Base-by-base conservation (phyloP, 768 basidiomycete species). In the Saitozyma podzolica region DNA sequence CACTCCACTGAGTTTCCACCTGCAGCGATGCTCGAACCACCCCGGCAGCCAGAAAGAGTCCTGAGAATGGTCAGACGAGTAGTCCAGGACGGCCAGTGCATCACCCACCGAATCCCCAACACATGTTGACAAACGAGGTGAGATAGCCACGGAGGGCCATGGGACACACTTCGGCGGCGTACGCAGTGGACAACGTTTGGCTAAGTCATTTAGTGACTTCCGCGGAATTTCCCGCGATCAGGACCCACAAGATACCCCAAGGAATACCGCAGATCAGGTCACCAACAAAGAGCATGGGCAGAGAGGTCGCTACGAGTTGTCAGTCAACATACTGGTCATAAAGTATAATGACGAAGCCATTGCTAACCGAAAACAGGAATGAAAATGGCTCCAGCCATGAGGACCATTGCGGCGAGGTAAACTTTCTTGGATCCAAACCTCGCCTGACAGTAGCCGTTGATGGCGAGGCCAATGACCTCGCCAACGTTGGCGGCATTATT, bases 391-490 rank as follows among this genome's bases (percentile, higher is more conserved):
- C 53, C 59, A 49, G 60, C 50, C n/a, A 69, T 41, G 49, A 52
- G 11, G n/a, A 61, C 56, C 64, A 77, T 63, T 20, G 69, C 69
- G 11, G 53, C 48, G 49, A 77, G 60, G 64, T 79, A 73, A 51
- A 72, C 69, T 20, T 69, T 67, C 42, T 69, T 65, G 61, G 69
- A 72, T 1, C 80, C 80, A 61, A 66, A 74, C 13, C 76, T 68
- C 37, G 78, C 75, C 16, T 70, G 67, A 9, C 68, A 53, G 50
- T 57, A 63, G 39, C 80, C 80, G 59, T 77, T 80, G 56, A 77
- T 42, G 42, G 49, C 55, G 9, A 65, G 60, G 51, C 64, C 60
- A 41, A 68, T 68, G 61, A 72, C 51, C 17, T 69, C 73, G 17
- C 76, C 78, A 50, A 66, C 61, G 37, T 72, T 73, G 48, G 66